Percentiles rank a stretch among this genome's conserved stretches.
phyloP scores from a whole-genome alignment of 176 grass and related monocot genomes.

The Panicum miliaceum region DNA sequence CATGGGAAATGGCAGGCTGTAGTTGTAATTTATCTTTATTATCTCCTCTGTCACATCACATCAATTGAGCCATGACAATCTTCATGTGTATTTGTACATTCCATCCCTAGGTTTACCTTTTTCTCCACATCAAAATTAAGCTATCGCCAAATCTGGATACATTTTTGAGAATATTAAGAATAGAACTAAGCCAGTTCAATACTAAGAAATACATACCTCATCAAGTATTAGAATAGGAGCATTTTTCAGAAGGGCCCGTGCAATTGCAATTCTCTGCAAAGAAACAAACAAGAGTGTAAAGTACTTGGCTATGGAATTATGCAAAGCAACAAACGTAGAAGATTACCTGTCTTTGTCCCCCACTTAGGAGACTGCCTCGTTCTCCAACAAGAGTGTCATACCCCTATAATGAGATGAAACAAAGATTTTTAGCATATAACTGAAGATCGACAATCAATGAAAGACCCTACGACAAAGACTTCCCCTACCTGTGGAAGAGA shows the following conservation, averaged over 20 bases:
- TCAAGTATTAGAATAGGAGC: constrained; percentile 97
- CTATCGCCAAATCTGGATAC: background rate
- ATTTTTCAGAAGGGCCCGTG: constrained; percentile 89
- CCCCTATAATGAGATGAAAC: constrained; percentile 57
- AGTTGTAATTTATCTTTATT: constrained; percentile 7
- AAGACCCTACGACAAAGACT: background rate
- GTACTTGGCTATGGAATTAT: background rate
- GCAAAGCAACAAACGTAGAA: background rate
- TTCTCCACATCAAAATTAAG: background rate
- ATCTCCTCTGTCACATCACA: background rate
- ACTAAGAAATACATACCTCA: constrained; percentile 66
- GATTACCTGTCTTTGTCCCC: constrained; percentile 94
- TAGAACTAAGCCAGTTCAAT: constrained; percentile 7
- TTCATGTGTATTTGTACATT: background rate
- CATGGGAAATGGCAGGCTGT: background rate
- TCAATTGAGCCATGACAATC: background rate
- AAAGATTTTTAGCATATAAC: constrained; percentile 32
- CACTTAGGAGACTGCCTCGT: constrained; percentile 89
- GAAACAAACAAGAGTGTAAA: constrained; percentile 12
- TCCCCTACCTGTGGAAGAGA: constrained; percentile 83
- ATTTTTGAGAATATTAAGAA: background rate
- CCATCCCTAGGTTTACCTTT: background rate
- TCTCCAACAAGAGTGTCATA: constrained; percentile 92
- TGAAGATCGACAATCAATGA: constrained; percentile 12
- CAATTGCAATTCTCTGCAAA: constrained; percentile 90